Percentiles rank a stretch among this genome's conserved stretches.
Evolutionary conservation across 306 rosid genomes (phyloP).

Genomic region (Vigna hirtella): DNA sequence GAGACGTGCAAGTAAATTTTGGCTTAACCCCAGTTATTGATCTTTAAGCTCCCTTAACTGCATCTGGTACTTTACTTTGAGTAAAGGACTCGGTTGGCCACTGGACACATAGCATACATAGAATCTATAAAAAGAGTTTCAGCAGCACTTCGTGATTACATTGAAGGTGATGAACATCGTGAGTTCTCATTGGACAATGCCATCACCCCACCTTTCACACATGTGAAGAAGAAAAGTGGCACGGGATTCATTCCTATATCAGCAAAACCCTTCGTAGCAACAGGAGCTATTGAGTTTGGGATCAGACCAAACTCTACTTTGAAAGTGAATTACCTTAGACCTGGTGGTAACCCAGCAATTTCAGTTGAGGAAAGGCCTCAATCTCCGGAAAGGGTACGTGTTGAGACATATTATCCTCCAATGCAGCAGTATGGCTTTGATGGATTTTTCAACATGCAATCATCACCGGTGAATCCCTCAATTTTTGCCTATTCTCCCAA

Average conservation of each 20-base stretch:
- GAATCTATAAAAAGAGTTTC: conserved; percentile 71
- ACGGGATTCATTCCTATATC: conserved; percentile 64
- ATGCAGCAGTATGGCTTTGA: conserved; percentile 59
- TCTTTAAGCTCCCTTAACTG: no score
- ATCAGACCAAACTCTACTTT: conserved; percentile 55
- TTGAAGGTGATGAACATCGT: conserved; percentile 76
- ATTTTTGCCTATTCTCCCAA: conserved; percentile 42
- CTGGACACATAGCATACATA: conserved; percentile 77
- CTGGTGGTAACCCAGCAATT: conserved; percentile 75
- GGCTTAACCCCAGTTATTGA: no score
- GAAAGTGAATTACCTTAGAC: conserved; percentile 69
- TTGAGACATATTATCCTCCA: conserved; percentile 69
- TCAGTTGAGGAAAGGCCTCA: conserved; percentile 76
- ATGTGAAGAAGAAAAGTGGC: conserved; percentile 61
- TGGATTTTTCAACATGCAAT: conserved; percentile 64
- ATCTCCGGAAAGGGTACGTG: conserved; percentile 66
- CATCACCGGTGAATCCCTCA: conserved; percentile 61
- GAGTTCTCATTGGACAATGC: conserved; percentile 66
- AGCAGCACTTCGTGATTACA: conserved; percentile 78
- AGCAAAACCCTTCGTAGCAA: conserved; percentile 55
- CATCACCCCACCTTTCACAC: conserved; percentile 61
- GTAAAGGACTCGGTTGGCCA: conserved; percentile 66
- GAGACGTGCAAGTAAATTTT: no score
- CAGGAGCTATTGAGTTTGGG: conserved; percentile 51
- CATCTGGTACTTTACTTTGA: conserved; percentile 36